phyloP scores from a whole-genome alignment of 495 filamentous ascomycete species.

The Neurospora sublineolata region DNA sequence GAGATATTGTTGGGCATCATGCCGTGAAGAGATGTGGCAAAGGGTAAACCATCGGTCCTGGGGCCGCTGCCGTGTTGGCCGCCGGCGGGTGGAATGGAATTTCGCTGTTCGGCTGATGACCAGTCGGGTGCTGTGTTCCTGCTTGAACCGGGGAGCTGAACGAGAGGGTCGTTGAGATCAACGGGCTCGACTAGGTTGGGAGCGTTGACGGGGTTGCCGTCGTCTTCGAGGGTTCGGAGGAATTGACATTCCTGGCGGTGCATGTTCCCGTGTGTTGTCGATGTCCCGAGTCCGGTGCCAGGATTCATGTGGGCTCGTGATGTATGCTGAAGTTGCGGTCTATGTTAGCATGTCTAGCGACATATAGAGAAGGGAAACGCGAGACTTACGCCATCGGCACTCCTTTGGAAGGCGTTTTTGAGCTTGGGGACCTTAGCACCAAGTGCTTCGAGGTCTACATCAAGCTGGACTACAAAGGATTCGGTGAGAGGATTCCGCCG shows the following conservation, averaged over 20 bases:
- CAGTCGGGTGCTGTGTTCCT: constrained; percentile 20
- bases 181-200: constrained; percentile 19
- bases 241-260: constrained; percentile 25
- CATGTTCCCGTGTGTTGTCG: not conserved
- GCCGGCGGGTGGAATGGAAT: constrained; percentile 17
- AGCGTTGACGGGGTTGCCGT: constrained; percentile 17
- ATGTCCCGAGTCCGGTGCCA: not conserved
- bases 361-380: not conserved
- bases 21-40: constrained; percentile 15
- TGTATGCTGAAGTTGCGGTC: not conserved
- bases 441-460: constrained; percentile 74
- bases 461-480: constrained; percentile 87
- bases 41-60: not conserved
- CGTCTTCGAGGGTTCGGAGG: constrained; percentile 20
- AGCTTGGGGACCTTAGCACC: constrained; percentile 42
- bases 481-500: constrained; percentile 83
- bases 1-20: constrained; percentile 22
- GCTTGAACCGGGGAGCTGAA: constrained; percentile 8
- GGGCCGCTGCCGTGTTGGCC: constrained; percentile 14
- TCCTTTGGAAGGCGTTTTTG: constrained; percentile 37
- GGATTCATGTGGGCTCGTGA: not conserved
- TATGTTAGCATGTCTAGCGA: not conserved
- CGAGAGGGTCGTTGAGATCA: constrained; percentile 10
- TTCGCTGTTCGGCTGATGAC: constrained; percentile 22
- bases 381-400: constrained; percentile 36